Base-by-base conservation (phyloP, 257 asterid genomes). In the Prunella vulgaris region DNA sequence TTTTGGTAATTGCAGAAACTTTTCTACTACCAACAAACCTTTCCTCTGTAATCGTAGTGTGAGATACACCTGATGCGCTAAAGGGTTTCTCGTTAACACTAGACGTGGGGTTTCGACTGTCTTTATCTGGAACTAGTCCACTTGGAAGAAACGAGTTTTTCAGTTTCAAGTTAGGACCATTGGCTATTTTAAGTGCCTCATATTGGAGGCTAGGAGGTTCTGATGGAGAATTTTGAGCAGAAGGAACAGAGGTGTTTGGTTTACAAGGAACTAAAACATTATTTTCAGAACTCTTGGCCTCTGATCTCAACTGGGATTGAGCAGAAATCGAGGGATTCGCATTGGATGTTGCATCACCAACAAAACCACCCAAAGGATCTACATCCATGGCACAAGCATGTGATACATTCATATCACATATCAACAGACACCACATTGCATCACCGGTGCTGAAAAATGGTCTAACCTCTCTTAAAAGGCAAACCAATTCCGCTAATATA, bases 381-480 rank as follows among this genome's bases (percentile, higher is more conserved):
- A 80, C 78, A 66, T 89, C 97, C 93, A 87, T 81, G 15, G 91
- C 95, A 80, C 98, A 94, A 71, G 96, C 98, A 69, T 82, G 97
- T 3, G 97, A 84, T 14, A 87, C 88, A 64, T 91, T 92, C 96
- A 92, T 89, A 71, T 94, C 99, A 61, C 98, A 89, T 74, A 92
- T 78, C 81, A 94, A 77, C 82, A 94, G 77, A 77, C 92, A 94
- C 99, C 99, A 94, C 98, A 94, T 94, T 66, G 99, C 98, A 48
- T 94, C 97, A 59, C 99, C 96, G 0, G 88, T 89, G 87, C 97
- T 94, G 75, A 85, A 90, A 78, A 85, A 86, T 49, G 99, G 98
- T 58, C 92, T 83, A 53, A 94, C 90, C 76, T 91, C 98, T 74
- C 85, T 80, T 25, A 94, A 71, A 72, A 88, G 90, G 72, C 98